phyloP scores from a whole-genome alignment of 2,329 filamentous ascomycete genomes.

The Microdochium nivale region DNA sequence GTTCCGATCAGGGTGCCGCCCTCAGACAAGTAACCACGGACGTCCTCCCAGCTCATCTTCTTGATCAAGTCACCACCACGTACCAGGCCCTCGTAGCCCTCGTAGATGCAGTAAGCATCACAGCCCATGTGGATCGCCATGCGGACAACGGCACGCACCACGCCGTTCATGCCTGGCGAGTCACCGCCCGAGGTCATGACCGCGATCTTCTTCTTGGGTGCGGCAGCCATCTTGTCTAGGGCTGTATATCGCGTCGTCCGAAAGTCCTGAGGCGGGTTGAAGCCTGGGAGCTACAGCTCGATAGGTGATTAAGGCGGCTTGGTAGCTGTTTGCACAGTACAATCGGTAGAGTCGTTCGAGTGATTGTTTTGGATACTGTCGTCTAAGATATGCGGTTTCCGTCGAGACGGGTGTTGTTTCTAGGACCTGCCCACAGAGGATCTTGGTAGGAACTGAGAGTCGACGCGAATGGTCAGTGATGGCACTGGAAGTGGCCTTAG shows the following conservation, averaged over 20 bases:
- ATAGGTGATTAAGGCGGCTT: too few species aligned
- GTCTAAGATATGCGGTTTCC: too few species aligned
- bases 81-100: conserved; percentile 94
- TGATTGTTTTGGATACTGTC: too few species aligned
- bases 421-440: too few species aligned
- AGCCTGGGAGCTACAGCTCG: too few species aligned
- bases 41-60: conserved; percentile 85
- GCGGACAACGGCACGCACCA: conserved; percentile 82
- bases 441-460: too few species aligned
- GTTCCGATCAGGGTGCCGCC: conserved; percentile 95
- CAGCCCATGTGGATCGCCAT: conserved; percentile 81
- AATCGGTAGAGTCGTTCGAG: too few species aligned
- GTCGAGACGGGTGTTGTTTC: too few species aligned
- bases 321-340: too few species aligned
- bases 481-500: too few species aligned
- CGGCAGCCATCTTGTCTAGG: conserved; percentile 7
- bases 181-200: conserved; percentile 94
- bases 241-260: background rate
- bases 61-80: conserved; percentile 81
- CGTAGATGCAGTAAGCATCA: conserved; percentile 74
- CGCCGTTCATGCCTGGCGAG: conserved; percentile 90
- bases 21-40: conserved; percentile 87
- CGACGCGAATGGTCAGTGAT: too few species aligned
- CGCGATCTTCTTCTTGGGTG: conserved; percentile 61
- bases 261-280: too few species aligned